Evolutionary conservation across 805 yeast species (phyloP).

Genomic region (Gaillardinia entomophila): DNA sequence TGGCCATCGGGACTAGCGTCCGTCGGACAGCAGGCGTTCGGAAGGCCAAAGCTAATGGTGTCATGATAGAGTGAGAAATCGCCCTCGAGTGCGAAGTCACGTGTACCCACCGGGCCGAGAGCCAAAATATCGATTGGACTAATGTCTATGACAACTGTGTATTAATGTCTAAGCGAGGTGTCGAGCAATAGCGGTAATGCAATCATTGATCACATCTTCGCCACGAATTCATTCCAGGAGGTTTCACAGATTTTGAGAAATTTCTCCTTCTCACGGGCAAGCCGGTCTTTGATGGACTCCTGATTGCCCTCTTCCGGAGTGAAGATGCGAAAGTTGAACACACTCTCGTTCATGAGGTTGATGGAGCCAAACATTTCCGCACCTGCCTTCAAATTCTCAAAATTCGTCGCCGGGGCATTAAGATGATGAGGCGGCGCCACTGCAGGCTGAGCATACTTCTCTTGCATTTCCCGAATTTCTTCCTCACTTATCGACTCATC

Average conservation of each 20-base stretch:
- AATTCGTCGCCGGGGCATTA: neutral
- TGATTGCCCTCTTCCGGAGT: neutral
- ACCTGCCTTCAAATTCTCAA: neutral
- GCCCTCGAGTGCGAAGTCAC: too few species aligned
- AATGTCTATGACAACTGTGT: too few species aligned
- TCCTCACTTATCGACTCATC: conserved; percentile 28
- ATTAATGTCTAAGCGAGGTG: too few species aligned
- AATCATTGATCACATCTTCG: too few species aligned
- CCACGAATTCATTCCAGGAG: conserved; percentile 36
- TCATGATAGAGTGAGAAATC: too few species aligned
- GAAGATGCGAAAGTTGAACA: conserved; percentile 30
- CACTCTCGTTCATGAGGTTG: conserved; percentile 30
- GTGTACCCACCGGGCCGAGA: too few species aligned
- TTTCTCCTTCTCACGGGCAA: conserved; percentile 27
- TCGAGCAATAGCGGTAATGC: too few species aligned
- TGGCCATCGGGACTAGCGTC: too few species aligned
- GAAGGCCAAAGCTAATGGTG: too few species aligned
- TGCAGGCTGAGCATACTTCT: conserved; percentile 10
- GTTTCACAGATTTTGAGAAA: conserved; percentile 39
- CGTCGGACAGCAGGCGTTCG: too few species aligned
- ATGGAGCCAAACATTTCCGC: conserved; percentile 31
- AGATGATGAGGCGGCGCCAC: neutral
- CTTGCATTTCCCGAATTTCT: conserved; percentile 27
- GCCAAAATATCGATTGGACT: too few species aligned
- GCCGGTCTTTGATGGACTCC: conserved; percentile 3